Evolutionary conservation across 1,139 yeast species (phyloP).

Genomic region (Meyerozyma carpophila): DNA sequence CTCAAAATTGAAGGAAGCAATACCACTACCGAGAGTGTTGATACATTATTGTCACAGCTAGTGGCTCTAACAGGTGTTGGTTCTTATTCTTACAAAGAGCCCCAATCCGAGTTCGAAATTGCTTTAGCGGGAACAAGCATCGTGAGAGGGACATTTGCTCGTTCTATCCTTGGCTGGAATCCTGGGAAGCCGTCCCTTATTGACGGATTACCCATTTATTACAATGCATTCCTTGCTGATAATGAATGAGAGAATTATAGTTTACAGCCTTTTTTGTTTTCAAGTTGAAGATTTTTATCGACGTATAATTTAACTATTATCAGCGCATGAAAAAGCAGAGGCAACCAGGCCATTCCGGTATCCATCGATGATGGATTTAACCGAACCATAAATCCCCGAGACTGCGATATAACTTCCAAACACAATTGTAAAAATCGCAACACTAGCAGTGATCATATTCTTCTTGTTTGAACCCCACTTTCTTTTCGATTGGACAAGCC

Average conservation of each 20-base stretch:
- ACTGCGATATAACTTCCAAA: background rate
- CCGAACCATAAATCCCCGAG: background rate
- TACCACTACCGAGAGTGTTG: conserved; percentile 3
- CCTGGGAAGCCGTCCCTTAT: conserved; percentile 4
- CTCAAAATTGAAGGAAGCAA: conserved; percentile 4
- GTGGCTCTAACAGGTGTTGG: conserved; percentile 1
- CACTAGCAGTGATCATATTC: background rate
- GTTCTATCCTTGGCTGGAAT: conserved; percentile 3
- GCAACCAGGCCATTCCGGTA: background rate
- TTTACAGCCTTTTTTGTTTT: too few species aligned
- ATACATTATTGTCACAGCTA: conserved; percentile 1
- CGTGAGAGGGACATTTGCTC: conserved; percentile 3
- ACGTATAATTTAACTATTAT: too few species aligned
- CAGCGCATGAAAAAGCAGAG: background rate
- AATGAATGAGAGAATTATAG: too few species aligned
- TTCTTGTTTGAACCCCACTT: background rate
- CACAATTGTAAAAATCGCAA: background rate
- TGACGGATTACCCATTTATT: conserved; percentile 3
- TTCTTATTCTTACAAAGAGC: conserved; percentile 1
- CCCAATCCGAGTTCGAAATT: conserved; percentile 1
- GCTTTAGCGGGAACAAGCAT: conserved; percentile 4
- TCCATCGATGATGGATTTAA: background rate
- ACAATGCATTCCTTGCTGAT: conserved; percentile 1
- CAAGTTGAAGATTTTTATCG: too few species aligned
- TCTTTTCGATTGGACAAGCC: background rate